Evolutionary conservation across 2,329 filamentous ascomycete species (phyloP), one percentile per base, ranked within the genome.

Genomic region (Ascochyta fabae): DNA sequence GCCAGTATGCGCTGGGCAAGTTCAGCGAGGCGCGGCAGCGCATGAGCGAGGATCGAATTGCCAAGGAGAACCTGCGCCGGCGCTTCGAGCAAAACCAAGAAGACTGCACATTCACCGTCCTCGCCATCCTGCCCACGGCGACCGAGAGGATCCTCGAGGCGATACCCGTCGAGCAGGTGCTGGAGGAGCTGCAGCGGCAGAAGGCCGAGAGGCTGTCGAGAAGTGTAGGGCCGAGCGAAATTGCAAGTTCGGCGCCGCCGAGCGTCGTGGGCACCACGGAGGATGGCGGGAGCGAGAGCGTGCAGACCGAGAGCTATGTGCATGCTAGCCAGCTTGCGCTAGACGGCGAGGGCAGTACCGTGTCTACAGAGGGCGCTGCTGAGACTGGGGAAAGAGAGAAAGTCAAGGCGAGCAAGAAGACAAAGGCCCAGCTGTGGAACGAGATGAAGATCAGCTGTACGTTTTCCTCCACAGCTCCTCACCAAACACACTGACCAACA

Each of bases 11-110:
- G 65, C 77, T 97, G 71, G 86, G 85, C 69, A 98, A 96, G 83
- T 88, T 98, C 70, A 89, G 89, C 64, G 93, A 98, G 77, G 92
- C 94, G 67, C 88, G 93, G 65, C 92, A 97, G 84, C 92, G 94
- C 75, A 96, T 97, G 91, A 93, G 90, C 78, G 94, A 92, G 77
- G 95, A 98, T 72, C 88, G 92, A 70, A 96, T 97, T 74, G 91
- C 94, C 48, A 93, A 94, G 75, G 95, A 99, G 80, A 99, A 99
- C 77, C 85, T 99, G 59, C 92, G 93, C 47, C 90, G 95, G 56
- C 90, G 95, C 71, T 99, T 99, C 79, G 92, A 98, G 76, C 95
- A 99, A 78, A 99, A 99, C 77, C 95, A 99, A 75, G 94, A 96
- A 74, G 95, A 99, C 78, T 99, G 95, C 79, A 97, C 94, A 43